Percentiles rank a stretch among this genome's conserved stretches.
phyloP scores from a whole-genome alignment of 2,329 filamentous ascomycete genomes.

The Penicillium sp. region DNA sequence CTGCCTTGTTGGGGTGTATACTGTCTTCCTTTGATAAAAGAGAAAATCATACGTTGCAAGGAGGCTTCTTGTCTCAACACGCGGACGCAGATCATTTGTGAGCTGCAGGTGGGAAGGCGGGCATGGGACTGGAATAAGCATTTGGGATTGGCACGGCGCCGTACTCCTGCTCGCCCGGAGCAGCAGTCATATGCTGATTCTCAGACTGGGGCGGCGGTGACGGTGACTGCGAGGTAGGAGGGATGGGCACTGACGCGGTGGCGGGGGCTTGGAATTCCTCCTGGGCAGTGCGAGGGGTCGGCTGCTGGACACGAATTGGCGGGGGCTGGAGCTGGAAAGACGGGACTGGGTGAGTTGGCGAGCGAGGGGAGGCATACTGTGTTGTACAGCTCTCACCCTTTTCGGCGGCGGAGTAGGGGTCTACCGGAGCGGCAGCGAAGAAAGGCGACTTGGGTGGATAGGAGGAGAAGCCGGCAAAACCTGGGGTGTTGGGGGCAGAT shows the following conservation, averaged over 20 bases:
- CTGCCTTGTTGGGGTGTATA: too few relatives aligned
- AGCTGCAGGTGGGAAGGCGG: slow-evolving; percentile 36
- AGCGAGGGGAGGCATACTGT: slow-evolving; percentile 61
- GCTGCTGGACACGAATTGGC: slow-evolving; percentile 71
- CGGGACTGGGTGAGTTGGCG: slow-evolving; percentile 57
- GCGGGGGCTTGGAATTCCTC: slow-evolving; percentile 59
- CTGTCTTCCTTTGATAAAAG: too few relatives aligned
- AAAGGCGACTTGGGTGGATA: slow-evolving; percentile 55
- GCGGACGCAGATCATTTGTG: slow-evolving; percentile 16
- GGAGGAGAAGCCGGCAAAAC: slow-evolving; percentile 60
- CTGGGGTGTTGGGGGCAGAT: slow-evolving; percentile 91
- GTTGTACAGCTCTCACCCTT: slow-evolving; percentile 50
- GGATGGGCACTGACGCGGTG: slow-evolving; percentile 4
- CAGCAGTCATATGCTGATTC: slow-evolving; percentile 65
- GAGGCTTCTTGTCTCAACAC: too few relatives aligned
- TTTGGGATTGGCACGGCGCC: slow-evolving; percentile 84
- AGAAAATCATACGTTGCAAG: too few relatives aligned
- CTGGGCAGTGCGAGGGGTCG: slow-evolving; percentile 68
- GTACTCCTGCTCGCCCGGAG: slow-evolving; percentile 79
- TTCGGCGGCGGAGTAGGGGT: slow-evolving; percentile 51
- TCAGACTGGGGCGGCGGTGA: slow-evolving; percentile 27
- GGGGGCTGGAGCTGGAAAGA: slow-evolving; percentile 86
- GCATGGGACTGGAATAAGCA: slow-evolving; percentile 62
- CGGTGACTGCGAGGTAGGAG: slow-evolving; percentile 26
- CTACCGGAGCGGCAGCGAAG: slow-evolving; percentile 36